A percentile compares a stretch with the other conserved stretches of the same genome.
Evolutionary conservation across 768 basidiomycete genomes (phyloP).

Genomic region (Leucosporidium scottii): DNA sequence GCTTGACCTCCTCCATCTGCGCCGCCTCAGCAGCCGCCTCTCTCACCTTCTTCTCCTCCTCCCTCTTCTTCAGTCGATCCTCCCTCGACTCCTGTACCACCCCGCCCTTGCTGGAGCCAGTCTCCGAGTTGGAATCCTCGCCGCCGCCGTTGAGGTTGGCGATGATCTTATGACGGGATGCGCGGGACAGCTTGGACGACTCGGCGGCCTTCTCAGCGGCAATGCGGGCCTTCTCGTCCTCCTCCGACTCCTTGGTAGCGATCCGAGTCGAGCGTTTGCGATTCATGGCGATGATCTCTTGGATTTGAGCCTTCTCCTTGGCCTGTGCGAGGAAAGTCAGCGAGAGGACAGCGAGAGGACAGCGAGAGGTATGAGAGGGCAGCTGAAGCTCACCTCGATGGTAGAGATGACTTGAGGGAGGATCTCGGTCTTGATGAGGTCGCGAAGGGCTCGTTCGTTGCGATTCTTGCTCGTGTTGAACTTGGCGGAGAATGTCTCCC

Average conservation of each 20-base stretch:
- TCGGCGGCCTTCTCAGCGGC: conserved; percentile 8
- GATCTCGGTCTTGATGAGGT: conserved; percentile 57
- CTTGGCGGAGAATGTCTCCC: conserved; percentile 68
- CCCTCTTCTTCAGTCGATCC: conserved; percentile 24
- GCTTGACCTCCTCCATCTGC: conserved; percentile 44
- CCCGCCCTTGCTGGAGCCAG: neutral
- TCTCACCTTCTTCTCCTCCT: conserved; percentile 21
- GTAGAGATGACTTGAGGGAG: conserved; percentile 62
- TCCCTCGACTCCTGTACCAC: conserved; percentile 15
- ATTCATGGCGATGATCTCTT: conserved; percentile 55
- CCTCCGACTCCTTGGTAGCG: conserved; percentile 57
- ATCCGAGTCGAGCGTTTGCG: conserved; percentile 88
- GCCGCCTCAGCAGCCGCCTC: conserved; percentile 52
- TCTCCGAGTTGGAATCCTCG: neutral
- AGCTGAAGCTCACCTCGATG: conserved; percentile 43
- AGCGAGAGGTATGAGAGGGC: conserved; percentile 58
- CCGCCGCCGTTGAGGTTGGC: conserved; percentile 4
- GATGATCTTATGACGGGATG: neutral
- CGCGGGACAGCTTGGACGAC: neutral
- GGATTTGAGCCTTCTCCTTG: conserved; percentile 50
- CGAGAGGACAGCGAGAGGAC: neutral
- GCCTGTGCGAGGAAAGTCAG: conserved; percentile 46
- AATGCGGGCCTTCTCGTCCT: conserved; percentile 9
- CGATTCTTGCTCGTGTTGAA: conserved; percentile 72
- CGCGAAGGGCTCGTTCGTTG: conserved; percentile 70